Evolutionary conservation across 495 filamentous ascomycete genomes (phyloP).

Genomic region (Penicillium canescens): DNA sequence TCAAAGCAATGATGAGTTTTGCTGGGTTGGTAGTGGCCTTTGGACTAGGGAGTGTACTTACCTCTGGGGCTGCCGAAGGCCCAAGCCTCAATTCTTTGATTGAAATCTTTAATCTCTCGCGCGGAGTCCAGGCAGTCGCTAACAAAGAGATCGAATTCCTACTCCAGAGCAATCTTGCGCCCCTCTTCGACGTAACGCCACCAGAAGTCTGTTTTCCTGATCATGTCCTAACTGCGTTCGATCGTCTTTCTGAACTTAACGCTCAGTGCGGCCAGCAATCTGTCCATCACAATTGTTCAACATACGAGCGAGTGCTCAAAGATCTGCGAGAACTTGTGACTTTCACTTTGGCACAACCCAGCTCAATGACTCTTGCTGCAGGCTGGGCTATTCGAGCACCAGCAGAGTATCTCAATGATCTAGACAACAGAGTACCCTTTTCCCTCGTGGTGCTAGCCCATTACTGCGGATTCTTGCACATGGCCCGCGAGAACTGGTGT

Average conservation of each 20-base stretch:
- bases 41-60: slow-evolving; percentile 23
- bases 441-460: slow-evolving; percentile 27
- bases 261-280: background rate
- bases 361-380: slow-evolving; percentile 21
- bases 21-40: slow-evolving; percentile 23
- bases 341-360: slow-evolving; percentile 19
- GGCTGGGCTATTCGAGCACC: slow-evolving; percentile 23
- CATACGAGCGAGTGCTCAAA: slow-evolving; percentile 12
- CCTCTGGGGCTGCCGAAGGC: slow-evolving; percentile 6
- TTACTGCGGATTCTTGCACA: slow-evolving; percentile 23
- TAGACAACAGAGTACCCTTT: slow-evolving; percentile 14
- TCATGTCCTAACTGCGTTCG: slow-evolving; percentile 7
- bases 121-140: slow-evolving; percentile 21
- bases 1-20: slow-evolving; percentile 23
- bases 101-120: slow-evolving; percentile 21
- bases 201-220: slow-evolving; percentile 8
- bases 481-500: slow-evolving; percentile 23
- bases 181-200: slow-evolving; percentile 14
- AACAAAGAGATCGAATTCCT: slow-evolving; percentile 9
- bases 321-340: slow-evolving; percentile 10
- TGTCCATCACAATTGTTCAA: background rate
- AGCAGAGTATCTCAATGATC: slow-evolving; percentile 13
- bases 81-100: slow-evolving; percentile 22
- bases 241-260: slow-evolving; percentile 17
- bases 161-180: slow-evolving; percentile 21